Conservation (phyloP, 371 early-diverging fungal genomes). For the Mucor mucedo region DNA sequence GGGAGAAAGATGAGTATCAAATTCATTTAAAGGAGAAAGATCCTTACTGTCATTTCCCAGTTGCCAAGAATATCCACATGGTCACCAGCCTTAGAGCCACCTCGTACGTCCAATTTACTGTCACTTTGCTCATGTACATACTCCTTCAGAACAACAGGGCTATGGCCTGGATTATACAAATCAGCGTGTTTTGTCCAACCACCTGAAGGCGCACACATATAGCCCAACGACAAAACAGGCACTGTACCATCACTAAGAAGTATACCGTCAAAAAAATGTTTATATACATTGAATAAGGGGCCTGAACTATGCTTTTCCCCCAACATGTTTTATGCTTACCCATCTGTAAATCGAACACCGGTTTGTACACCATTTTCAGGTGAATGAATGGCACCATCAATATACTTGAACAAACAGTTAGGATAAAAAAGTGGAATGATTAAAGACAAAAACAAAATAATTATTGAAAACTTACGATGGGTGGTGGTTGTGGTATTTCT, state of each 20-base stretch:
- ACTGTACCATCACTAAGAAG: conserved; percentile 88
- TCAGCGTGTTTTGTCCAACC: conserved; percentile 84
- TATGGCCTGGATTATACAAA: conserved; percentile 83
- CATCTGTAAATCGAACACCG: conserved; percentile 60
- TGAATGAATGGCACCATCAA: conserved; percentile 47
- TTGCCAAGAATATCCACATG: conserved; percentile 88
- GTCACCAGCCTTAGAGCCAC: conserved; percentile 83
- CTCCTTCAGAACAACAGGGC: conserved; percentile 81
- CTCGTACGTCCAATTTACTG: conserved; percentile 72
- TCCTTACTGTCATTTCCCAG: conserved; percentile 54
- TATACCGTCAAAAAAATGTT: not conserved
- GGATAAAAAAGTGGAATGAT: not conserved
- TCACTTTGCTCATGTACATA: conserved; percentile 68
- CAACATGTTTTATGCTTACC: conserved; percentile 32
- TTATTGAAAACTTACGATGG: conserved; percentile 15
- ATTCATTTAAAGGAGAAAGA: not conserved
- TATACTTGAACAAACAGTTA: conserved; percentile 30
- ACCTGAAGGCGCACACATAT: conserved; percentile 82
- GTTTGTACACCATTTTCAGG: conserved; percentile 52
- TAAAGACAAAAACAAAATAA: not conserved
- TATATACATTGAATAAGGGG: not conserved
- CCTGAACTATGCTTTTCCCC: not conserved
- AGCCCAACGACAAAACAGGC: conserved; percentile 86
- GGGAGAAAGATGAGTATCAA: not conserved
- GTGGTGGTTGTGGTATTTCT: conserved; percentile 16